phyloP scores from a whole-genome alignment of 495 filamentous ascomycete species.

The Jackrogersella minutella region DNA sequence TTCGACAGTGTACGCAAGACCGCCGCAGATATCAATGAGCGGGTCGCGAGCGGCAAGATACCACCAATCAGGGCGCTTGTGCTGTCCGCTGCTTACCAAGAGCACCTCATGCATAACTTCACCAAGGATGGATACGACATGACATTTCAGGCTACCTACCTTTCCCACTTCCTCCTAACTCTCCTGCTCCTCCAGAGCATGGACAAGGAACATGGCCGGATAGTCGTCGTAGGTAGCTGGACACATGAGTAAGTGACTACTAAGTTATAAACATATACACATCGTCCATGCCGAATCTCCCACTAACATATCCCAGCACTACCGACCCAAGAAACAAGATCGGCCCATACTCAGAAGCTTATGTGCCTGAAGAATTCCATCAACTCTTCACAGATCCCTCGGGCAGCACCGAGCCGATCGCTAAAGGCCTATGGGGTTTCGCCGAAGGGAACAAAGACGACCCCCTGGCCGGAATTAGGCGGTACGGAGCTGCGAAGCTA shows the following conservation, averaged over 20 bases:
- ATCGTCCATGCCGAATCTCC: neutral
- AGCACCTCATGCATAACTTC: constrained; percentile 43
- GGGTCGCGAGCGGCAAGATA: constrained; percentile 48
- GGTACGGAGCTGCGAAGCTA: constrained; percentile 52
- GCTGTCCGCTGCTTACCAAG: constrained; percentile 55
- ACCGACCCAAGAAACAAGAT: constrained; percentile 36
- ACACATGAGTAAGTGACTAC: constrained; percentile 49
- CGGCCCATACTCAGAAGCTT: constrained; percentile 17
- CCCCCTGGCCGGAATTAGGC: constrained; percentile 41
- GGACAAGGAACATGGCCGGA: constrained; percentile 51
- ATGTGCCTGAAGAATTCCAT: constrained; percentile 40
- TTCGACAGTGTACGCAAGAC: constrained; percentile 51
- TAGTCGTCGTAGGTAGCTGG: constrained; percentile 55
- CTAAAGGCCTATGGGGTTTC: constrained; percentile 49
- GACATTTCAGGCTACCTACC: constrained; percentile 56
- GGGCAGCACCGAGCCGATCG: constrained; percentile 41
- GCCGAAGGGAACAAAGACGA: constrained; percentile 30
- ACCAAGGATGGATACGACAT: constrained; percentile 52
- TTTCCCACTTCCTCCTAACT: constrained; percentile 55
- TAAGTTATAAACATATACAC: neutral
- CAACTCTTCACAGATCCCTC: constrained; percentile 42
- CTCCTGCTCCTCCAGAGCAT: constrained; percentile 55
- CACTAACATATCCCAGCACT: constrained; percentile 23
- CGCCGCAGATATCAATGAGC: constrained; percentile 47
- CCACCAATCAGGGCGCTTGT: constrained; percentile 56